Evolutionary conservation across 2,329 filamentous ascomycete species (phyloP), one percentile per base, ranked within the genome.

Genomic region (Fusarium camptoceras): DNA sequence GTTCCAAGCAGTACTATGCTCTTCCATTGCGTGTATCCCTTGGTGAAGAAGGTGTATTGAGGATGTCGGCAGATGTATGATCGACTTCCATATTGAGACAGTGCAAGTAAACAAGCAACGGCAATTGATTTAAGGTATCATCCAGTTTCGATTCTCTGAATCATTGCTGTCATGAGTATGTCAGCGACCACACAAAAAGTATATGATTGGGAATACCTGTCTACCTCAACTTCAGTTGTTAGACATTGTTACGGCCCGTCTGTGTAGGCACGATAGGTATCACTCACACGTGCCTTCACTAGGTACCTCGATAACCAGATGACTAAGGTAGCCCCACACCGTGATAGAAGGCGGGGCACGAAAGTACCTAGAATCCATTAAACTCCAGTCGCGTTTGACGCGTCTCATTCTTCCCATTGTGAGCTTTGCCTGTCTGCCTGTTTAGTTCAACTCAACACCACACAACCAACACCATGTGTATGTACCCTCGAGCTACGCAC

Each of bases 401-500:
- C 78, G 77, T 79, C 76, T 75, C 68, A 61, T 65, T 63, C 64
- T 49, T 66, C 49, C 41, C 28, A 57, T 49, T 39, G 43, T 55
- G 61, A 71, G 68, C 60, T 51, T 22, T 70, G 49, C 54, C 63
- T 54, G 68, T 50, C 24, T 37, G 43, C 53, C 41, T 47, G 20
- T 16, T 53, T 49, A 68, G 44, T 28, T 42, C 48, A 60, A 60
- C 63, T 69, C 66, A 66, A 60, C 66, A 57, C 59, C 51, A 59
- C 42, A 64, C 53, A 66, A 68, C 62, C 55, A 70, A 44, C 66
- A 77, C 55, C 72, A 81, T 81, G 79, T 80, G 79, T 81, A 78
- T 51, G 77, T 59, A 46, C 10, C 18, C 37, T 16, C 18, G 8
- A 27, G 14, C 2, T 46, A 41, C 8, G 9, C 31, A 16, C 14